Conservation (phyloP, 192 early-diverging fungal genomes). For the Helicostylum pulchrum region DNA sequence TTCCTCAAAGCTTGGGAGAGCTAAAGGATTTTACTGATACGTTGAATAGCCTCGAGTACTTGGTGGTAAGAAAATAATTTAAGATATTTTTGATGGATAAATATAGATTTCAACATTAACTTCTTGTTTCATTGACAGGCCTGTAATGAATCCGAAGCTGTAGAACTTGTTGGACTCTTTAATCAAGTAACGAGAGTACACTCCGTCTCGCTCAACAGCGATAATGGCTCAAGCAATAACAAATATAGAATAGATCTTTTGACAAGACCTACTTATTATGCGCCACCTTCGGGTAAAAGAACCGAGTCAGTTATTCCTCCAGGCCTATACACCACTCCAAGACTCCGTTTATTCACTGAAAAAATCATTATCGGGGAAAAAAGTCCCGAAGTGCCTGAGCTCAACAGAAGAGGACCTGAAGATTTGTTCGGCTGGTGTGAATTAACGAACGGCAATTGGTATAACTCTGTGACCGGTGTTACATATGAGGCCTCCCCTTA, state of each 20-base stretch:
- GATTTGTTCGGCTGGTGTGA: conserved; percentile 1
- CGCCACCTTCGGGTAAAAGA: background rate
- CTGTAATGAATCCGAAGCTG: background rate
- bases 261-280: background rate
- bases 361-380: background rate
- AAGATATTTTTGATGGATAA: conserved; percentile 1
- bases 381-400: background rate
- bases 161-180: background rate
- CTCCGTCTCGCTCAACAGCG: background rate
- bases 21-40: background rate
- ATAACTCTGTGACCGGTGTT: background rate
- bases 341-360: no score
- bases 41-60: background rate
- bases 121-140: background rate
- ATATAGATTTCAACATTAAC: background rate
- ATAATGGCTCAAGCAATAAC: background rate
- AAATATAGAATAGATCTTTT: no score
- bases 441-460: background rate
- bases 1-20: conserved; percentile 4
- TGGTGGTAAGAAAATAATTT: conserved; percentile 5
- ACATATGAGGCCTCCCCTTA: background rate
- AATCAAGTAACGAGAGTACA: background rate
- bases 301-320: background rate
- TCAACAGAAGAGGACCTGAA: background rate
- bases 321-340: no score